Conservation (phyloP, 2,329 filamentous ascomycete genomes). For the Ceratocystis cacaofunesta region DNA sequence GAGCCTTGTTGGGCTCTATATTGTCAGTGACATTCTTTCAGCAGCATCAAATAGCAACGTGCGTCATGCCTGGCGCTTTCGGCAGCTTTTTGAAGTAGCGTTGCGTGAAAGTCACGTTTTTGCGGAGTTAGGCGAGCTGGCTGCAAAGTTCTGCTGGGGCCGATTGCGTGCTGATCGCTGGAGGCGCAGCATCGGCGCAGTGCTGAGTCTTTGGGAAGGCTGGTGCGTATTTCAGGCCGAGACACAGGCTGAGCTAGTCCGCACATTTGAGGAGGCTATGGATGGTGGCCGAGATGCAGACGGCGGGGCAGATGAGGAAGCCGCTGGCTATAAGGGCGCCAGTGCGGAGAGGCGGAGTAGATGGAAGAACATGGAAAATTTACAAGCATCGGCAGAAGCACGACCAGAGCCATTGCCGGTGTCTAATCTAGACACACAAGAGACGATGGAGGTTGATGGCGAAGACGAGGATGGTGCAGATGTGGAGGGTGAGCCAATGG, state of each 20-base stretch:
- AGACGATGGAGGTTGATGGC: slow-evolving; percentile 28
- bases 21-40: slow-evolving; percentile 62
- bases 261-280: slow-evolving; percentile 56
- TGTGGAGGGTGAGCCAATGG: slow-evolving; percentile 33
- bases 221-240: slow-evolving; percentile 61
- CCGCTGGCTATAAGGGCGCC: slow-evolving; percentile 19
- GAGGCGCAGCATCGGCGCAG: slow-evolving; percentile 57
- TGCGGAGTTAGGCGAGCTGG: slow-evolving; percentile 57
- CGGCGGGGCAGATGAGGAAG: slow-evolving; percentile 23
- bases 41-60: slow-evolving; percentile 62
- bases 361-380: slow-evolving; percentile 38
- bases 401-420: slow-evolving; percentile 13
- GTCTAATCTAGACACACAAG: slow-evolving; percentile 26
- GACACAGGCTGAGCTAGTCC: slow-evolving; percentile 55
- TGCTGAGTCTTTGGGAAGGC: slow-evolving; percentile 57
- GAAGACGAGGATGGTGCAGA: slow-evolving; percentile 29
- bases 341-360: slow-evolving; percentile 26
- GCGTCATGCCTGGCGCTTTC: slow-evolving; percentile 74
- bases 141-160: slow-evolving; percentile 62
- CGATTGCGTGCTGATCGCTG: slow-evolving; percentile 70
- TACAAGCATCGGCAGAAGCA: slow-evolving; percentile 11
- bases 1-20: slow-evolving; percentile 67
- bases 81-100: slow-evolving; percentile 61
- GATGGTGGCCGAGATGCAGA: slow-evolving; percentile 31
- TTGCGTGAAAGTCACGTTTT: slow-evolving; percentile 57